phyloP scores from a whole-genome alignment of 129 eudicot species.

The Cynara cardunculus region DNA sequence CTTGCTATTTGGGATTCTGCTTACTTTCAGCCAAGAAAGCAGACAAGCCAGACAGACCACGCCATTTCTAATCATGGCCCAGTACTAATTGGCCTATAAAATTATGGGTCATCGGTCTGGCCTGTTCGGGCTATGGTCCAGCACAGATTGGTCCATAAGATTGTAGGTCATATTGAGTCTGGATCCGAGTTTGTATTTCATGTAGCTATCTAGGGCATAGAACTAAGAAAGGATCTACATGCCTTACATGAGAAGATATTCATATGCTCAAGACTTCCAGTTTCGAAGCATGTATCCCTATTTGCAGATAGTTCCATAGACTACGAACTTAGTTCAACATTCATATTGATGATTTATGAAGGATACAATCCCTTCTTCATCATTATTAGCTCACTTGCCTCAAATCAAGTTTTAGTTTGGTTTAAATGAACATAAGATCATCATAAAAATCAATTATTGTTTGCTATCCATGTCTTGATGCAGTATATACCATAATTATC shows the following conservation, averaged over 20 bases:
- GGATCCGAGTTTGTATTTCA: neutral
- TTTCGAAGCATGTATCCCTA: neutral
- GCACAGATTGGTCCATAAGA: neutral
- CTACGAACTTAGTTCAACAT: no score
- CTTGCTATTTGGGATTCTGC: neutral
- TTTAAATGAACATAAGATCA: neutral
- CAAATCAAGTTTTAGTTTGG: neutral
- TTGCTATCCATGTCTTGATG: neutral
- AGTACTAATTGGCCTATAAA: neutral
- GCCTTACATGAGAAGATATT: neutral
- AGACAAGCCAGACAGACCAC: neutral
- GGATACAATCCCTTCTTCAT: neutral
- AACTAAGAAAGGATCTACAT: neutral
- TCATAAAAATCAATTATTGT: neutral
- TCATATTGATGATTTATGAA: neutral
- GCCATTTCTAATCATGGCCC: neutral
- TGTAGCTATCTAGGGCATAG: neutral
- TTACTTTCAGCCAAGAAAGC: constrained; percentile 9
- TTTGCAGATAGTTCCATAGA: no score
- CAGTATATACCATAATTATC: neutral
- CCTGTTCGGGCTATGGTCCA: neutral
- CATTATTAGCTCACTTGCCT: neutral
- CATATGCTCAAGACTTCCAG: neutral
- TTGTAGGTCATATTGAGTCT: no score
- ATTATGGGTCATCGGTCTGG: neutral